phyloP scores from a whole-genome alignment of 345 rosid genomes.

The Syzygium aromaticum region DNA sequence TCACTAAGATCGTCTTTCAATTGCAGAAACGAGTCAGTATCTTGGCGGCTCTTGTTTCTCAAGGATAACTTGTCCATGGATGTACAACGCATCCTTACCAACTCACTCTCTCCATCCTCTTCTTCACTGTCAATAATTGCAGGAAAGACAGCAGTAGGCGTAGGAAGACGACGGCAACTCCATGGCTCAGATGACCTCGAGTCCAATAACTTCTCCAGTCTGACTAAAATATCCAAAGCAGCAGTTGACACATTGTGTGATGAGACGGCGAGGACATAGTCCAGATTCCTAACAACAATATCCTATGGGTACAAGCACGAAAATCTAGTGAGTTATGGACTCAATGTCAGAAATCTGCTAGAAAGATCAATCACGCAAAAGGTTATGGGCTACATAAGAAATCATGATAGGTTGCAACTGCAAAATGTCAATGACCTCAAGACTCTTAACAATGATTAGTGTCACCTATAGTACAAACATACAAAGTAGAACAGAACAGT shows the following conservation, averaged over 20 bases:
- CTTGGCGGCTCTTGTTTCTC: constrained; percentile 17
- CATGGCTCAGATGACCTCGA: constrained; percentile 79
- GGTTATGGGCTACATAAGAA: background rate
- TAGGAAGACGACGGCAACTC: constrained; percentile 82
- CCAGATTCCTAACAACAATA: constrained; percentile 76
- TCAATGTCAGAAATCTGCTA: background rate
- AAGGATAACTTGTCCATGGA: constrained; percentile 16
- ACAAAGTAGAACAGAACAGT: background rate
- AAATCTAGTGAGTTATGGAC: background rate
- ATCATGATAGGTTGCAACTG: background rate
- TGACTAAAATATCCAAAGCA: constrained; percentile 63
- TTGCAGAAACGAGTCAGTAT: constrained; percentile 41
- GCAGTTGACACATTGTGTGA: constrained; percentile 64
- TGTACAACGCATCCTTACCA: constrained; percentile 52
- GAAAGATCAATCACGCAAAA: background rate
- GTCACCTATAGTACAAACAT: background rate
- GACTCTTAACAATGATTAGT: background rate
- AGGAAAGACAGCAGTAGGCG: constrained; percentile 81
- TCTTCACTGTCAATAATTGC: constrained; percentile 71
- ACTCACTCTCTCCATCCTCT: constrained; percentile 59
- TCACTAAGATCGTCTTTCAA: constrained; percentile 41
- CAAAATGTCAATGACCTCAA: background rate
- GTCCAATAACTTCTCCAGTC: constrained; percentile 74
- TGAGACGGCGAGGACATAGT: constrained; percentile 61
- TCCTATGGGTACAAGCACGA: constrained; percentile 41